Conservation (phyloP, 192 early-diverging fungal genomes). For the Podila horticola region DNA sequence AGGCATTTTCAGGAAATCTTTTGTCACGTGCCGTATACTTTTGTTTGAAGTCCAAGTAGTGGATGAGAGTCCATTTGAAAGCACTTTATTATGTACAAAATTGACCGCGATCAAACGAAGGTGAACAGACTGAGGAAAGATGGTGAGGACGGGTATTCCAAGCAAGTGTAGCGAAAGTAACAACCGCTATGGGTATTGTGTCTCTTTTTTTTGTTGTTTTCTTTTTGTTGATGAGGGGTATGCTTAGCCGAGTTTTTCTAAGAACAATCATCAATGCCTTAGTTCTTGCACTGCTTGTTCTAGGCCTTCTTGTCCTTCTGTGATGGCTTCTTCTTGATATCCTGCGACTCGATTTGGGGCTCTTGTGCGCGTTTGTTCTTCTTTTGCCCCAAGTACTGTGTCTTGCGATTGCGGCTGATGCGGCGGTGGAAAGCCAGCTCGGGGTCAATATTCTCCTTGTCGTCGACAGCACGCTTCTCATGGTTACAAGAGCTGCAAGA, state of each 20-base stretch:
- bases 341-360: neutral
- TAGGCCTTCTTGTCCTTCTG: slow-evolving; percentile 4
- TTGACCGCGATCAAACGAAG: neutral
- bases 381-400: neutral
- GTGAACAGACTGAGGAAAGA: neutral
- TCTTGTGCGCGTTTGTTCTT: slow-evolving; percentile 2
- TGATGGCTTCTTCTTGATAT: neutral
- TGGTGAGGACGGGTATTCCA: neutral
- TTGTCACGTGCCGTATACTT: too few species aligned
- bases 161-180: too few species aligned
- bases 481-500: neutral
- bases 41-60: neutral
- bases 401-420: slow-evolving; percentile 31
- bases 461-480: neutral
- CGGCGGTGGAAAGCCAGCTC: slow-evolving; percentile 36
- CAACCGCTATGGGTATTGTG: neutral
- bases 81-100: neutral
- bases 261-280: neutral
- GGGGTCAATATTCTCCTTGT: neutral
- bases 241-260: neutral
- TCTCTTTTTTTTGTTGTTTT: neutral
- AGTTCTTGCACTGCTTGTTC: neutral
- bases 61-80: neutral
- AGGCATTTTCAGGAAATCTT: neutral
- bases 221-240: neutral